Conservation (phyloP, 2,329 filamentous ascomycete genomes). For the Sporothrix protearum region DNA sequence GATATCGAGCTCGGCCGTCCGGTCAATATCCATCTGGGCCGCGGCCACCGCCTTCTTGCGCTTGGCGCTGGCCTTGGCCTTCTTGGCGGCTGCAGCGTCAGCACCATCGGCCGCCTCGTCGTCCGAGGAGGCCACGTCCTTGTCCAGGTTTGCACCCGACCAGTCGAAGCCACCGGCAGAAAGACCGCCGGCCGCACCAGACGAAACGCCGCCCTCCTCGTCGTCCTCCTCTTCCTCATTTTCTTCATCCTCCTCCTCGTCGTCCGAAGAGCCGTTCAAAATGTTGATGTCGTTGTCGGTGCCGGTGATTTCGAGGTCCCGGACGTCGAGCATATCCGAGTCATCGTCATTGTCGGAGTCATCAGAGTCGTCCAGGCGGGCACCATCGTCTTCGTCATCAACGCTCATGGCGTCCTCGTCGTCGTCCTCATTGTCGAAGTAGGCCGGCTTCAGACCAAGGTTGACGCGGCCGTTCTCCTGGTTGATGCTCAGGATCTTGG, state of each 20-base stretch:
- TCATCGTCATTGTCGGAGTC: slow-evolving; percentile 36
- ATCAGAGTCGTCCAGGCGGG: slow-evolving; percentile 45
- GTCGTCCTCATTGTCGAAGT: slow-evolving; percentile 63
- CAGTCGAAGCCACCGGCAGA: slow-evolving; percentile 81
- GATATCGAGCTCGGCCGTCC: slow-evolving; percentile 84
- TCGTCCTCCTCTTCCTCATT: slow-evolving; percentile 40
- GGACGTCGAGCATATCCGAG: slow-evolving; percentile 45
- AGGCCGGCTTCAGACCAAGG: slow-evolving; percentile 88
- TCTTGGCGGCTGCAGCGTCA: not conserved
- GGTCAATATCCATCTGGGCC: slow-evolving; percentile 76
- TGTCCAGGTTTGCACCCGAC: slow-evolving; percentile 66
- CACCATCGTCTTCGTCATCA: slow-evolving; percentile 47
- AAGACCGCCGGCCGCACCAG: slow-evolving; percentile 51
- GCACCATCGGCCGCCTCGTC: slow-evolving; percentile 30
- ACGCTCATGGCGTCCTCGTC: slow-evolving; percentile 41
- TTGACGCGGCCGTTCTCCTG: slow-evolving; percentile 71
- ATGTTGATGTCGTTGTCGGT: slow-evolving; percentile 36
- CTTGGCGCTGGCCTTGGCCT: slow-evolving; percentile 50
- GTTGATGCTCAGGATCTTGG: slow-evolving; percentile 78
- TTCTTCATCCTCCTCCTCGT: slow-evolving; percentile 25
- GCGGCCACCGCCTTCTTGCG: slow-evolving; percentile 73
- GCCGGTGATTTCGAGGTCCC: slow-evolving; percentile 44
- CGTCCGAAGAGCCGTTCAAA: slow-evolving; percentile 39
- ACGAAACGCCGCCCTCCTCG: slow-evolving; percentile 22
- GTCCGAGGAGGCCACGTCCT: slow-evolving; percentile 49